Conservation (phyloP, 164 flowering plant genomes). For the Houttuynia cordata region DNA sequence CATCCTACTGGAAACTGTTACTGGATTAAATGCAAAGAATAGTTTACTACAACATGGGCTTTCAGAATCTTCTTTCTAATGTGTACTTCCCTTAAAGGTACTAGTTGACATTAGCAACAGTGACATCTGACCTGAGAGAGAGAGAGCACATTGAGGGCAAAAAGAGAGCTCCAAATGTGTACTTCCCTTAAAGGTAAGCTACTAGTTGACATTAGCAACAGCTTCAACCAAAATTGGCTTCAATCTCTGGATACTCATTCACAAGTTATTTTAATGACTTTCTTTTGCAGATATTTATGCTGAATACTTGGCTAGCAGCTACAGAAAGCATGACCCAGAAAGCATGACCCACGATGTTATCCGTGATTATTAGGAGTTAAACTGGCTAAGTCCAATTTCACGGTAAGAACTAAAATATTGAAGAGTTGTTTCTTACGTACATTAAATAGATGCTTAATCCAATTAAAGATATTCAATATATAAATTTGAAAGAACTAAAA, state of each 20-base stretch:
- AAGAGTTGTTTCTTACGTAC: neutral
- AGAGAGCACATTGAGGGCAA: slow-evolving; percentile 51
- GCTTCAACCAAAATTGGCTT: slow-evolving; percentile 51
- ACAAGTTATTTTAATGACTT: slow-evolving; percentile 1
- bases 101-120: too few relatives aligned
- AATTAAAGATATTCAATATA: too few relatives aligned
- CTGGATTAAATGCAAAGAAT: slow-evolving; percentile 77
- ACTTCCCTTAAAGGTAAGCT: slow-evolving; percentile 61
- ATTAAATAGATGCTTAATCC: too few relatives aligned
- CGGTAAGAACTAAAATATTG: slow-evolving; percentile 31
- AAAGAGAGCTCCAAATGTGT: slow-evolving; percentile 65
- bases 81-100: too few relatives aligned
- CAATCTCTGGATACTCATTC: slow-evolving; percentile 40
- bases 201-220: slow-evolving; percentile 58
- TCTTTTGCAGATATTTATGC: slow-evolving; percentile 77
- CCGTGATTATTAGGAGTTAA: slow-evolving; percentile 86
- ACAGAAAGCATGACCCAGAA: too few relatives aligned
- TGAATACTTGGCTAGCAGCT: slow-evolving; percentile 82
- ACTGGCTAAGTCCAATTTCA: slow-evolving; percentile 72
- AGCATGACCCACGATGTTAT: slow-evolving; percentile 99
- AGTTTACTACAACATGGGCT: slow-evolving; percentile 74
- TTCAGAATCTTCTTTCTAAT: slow-evolving; percentile 56
- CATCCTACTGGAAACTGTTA: slow-evolving; percentile 63
- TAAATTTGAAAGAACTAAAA: too few relatives aligned
- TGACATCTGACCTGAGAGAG: slow-evolving; percentile 49